A percentile compares a stretch with the other conserved stretches of the same genome.
Conservation (phyloP, 2,329 filamentous ascomycete species). For the Colletotrichum sp. region DNA sequence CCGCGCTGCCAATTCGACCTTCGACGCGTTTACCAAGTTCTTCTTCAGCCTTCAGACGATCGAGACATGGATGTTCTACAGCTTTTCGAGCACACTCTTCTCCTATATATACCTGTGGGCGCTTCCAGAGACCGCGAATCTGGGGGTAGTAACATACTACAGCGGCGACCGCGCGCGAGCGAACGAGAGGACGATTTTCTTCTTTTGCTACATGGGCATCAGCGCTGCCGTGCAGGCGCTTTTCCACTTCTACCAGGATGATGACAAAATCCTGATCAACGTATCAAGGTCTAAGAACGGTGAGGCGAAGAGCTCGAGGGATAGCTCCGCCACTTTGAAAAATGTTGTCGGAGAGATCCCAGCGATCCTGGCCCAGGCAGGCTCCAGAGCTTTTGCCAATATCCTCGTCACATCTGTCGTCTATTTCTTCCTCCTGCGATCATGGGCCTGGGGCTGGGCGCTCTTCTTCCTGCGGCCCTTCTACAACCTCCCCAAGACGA, state of each 20-base stretch:
- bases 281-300: slow-evolving; percentile 30
- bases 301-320: slow-evolving; percentile 7
- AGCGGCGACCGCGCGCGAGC: slow-evolving; percentile 74
- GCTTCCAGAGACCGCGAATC: slow-evolving; percentile 59
- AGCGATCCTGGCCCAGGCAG: slow-evolving; percentile 37
- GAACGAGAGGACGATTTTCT: slow-evolving; percentile 86
- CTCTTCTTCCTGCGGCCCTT: slow-evolving; percentile 74
- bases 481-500: slow-evolving; percentile 76
- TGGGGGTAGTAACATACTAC: slow-evolving; percentile 76
- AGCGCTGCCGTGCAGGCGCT: slow-evolving; percentile 73
- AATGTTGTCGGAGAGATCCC: slow-evolving; percentile 43
- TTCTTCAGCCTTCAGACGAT: slow-evolving; percentile 64
- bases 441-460: slow-evolving; percentile 69
- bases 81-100: slow-evolving; percentile 78
- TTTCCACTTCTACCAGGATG: slow-evolving; percentile 73
- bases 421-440: slow-evolving; percentile 68
- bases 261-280: slow-evolving; percentile 67
- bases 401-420: slow-evolving; percentile 54
- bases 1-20: slow-evolving; percentile 71
- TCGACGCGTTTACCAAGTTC: slow-evolving; percentile 65
- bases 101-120: slow-evolving; percentile 82
- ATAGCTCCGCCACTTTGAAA: slow-evolving; percentile 30
- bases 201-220: slow-evolving; percentile 71
- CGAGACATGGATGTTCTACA: slow-evolving; percentile 77
- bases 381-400: slow-evolving; percentile 44